Percentiles rank a stretch among this genome's conserved stretches.
Evolutionary conservation across 805 yeast species (phyloP).

Genomic region (Saturnispora sekii): DNA sequence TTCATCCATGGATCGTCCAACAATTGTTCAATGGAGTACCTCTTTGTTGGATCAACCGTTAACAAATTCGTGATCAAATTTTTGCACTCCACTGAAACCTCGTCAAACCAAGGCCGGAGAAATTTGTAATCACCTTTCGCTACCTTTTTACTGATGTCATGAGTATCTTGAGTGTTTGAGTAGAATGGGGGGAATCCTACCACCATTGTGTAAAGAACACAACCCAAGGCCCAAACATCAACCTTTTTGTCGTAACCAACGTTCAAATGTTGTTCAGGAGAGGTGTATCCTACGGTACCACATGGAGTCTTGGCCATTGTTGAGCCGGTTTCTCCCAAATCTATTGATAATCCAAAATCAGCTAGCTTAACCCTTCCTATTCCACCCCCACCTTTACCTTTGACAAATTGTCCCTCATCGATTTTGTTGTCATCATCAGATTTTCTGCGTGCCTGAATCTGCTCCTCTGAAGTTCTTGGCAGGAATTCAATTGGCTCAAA

Average conservation of each 20-base stretch:
- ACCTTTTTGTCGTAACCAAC: conserved; percentile 56
- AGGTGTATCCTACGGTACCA: conserved; percentile 69
- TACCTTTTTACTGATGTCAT: conserved; percentile 55
- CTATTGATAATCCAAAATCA: conserved; percentile 62
- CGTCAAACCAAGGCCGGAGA: conserved; percentile 84
- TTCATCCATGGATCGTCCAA: conserved; percentile 61
- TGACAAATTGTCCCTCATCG: conserved; percentile 51
- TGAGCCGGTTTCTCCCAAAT: conserved; percentile 28
- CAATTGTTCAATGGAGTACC: conserved; percentile 61
- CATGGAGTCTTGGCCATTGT: conserved; percentile 56
- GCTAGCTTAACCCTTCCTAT: conserved; percentile 58
- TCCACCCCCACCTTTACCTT: conserved; percentile 51
- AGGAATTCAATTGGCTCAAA: conserved; percentile 45
- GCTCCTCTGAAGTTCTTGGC: conserved; percentile 33
- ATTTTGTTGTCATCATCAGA: conserved; percentile 51
- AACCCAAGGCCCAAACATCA: conserved; percentile 68
- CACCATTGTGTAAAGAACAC: conserved; percentile 56
- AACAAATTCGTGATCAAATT: conserved; percentile 55
- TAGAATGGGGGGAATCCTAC: conserved; percentile 73
- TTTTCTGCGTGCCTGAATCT: conserved; percentile 34
- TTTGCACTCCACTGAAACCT: conserved; percentile 62
- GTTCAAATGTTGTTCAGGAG: conserved; percentile 58
- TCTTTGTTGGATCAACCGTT: conserved; percentile 56
- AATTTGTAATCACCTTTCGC: conserved; percentile 66
- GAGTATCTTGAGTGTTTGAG: conserved; percentile 50